Base-by-base conservation (phyloP, 2,329 filamentous ascomycete species). In the Coleophoma crateriformis region DNA sequence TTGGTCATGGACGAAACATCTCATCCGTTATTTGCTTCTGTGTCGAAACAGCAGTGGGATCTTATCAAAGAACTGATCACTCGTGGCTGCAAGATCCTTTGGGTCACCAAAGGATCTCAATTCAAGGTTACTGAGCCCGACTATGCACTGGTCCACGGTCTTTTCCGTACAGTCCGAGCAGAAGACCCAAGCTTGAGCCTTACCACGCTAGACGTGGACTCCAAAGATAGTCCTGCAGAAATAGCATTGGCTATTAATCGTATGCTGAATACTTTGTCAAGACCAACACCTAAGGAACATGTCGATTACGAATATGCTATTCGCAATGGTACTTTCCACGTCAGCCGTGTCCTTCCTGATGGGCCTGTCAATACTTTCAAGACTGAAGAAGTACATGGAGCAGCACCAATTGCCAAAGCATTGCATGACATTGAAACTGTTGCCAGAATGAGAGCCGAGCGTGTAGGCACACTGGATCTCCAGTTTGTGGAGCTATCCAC, bases 281-380 rank as follows among this genome's bases (percentile, higher is more conserved):
- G n/a, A 11, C 12, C 41, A 34, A 11, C 15, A 8, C 14, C 38
- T 3, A 43, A 48, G 22, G 45, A 27, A n/a, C 7, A 15, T 5
- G 14, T 48, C 10, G 62, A 65, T 13, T 54, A 38, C 3, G 61
- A 67, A 50, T 66, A 60, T 42, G 52, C 49, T 3, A 63, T 64
- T 48, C 54, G 59, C 0, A 53, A 58, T 22, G 62, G 62, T 5
- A 40, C 62, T 3, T 7, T 65, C 1, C 43, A 54, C 15, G 45
- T 62, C 10, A 55, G 46, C 33, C 52, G 64, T 2, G 33, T 67
- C 7, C 27, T 61, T 4, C 56, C 58, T 3, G 61, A 66, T 33
- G 33, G 43, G 2, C 17, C 19, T 6, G n/a, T 64, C 41, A 64
- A 63, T 46, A 38, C 33, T 5, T 34, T 48, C 46, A 32, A 46